Conservation (phyloP, 768 basidiomycete genomes). For the Filobasidium wieringae region DNA sequence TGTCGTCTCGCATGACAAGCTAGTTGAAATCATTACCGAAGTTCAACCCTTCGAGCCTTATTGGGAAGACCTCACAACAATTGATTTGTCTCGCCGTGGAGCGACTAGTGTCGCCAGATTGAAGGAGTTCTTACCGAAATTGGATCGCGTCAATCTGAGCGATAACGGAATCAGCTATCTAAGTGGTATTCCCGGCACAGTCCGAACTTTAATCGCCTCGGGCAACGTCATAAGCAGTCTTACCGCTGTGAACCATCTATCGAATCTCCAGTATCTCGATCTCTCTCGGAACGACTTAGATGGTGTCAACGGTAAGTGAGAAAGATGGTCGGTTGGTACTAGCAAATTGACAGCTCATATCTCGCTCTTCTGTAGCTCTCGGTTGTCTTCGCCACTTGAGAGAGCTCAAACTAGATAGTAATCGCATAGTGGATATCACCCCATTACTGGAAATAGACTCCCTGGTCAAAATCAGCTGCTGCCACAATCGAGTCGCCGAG, state of each 20-base stretch:
- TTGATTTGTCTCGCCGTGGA: conserved; percentile 63
- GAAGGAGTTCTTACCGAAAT: conserved; percentile 77
- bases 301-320: conserved; percentile 64
- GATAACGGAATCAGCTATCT: conserved; percentile 41
- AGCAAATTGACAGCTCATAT: background rate
- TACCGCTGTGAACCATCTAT: conserved; percentile 77
- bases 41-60: conserved; percentile 86
- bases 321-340: background rate
- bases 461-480: conserved; percentile 70
- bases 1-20: conserved; percentile 76
- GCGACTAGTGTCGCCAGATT: conserved; percentile 69
- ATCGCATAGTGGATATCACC: conserved; percentile 59
- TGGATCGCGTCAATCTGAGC: conserved; percentile 56
- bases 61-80: conserved; percentile 68
- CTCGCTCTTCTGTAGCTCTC: conserved; percentile 49
- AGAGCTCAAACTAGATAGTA: conserved; percentile 81
- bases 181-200: conserved; percentile 40
- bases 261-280: conserved; percentile 76
- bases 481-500: conserved; percentile 56
- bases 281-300: conserved; percentile 83
- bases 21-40: conserved; percentile 87
- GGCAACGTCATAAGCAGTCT: conserved; percentile 62
- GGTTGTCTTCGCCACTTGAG: conserved; percentile 70
- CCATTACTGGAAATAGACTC: conserved; percentile 69
- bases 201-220: conserved; percentile 37